Evolutionary conservation across 306 rosid genomes (phyloP).

Genomic region (Trifolium repens): DNA sequence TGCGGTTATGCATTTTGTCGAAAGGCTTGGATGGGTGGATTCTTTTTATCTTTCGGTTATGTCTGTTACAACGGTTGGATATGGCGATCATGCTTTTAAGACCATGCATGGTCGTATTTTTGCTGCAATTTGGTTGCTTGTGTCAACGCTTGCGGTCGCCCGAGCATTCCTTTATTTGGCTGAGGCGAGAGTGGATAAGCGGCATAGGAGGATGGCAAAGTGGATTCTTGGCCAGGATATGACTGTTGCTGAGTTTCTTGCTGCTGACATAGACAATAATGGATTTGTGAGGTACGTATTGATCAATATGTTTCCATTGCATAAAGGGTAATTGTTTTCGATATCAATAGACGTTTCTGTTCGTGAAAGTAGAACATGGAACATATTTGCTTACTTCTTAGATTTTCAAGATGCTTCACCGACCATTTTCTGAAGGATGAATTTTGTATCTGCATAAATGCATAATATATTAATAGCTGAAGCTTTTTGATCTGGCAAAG

Average conservation of each 20-base stretch:
- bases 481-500: not conserved
- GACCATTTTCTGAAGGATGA: not conserved
- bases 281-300: constrained; percentile 83
- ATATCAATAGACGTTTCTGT: not conserved
- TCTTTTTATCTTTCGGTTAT: constrained; percentile 94
- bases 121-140: constrained; percentile 93
- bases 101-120: constrained; percentile 81
- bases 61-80: constrained; percentile 97
- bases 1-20: constrained; percentile 81
- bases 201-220: constrained; percentile 93
- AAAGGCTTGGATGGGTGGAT: constrained; percentile 86
- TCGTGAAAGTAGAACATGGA: constrained; percentile 14
- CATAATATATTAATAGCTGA: constrained; percentile 1
- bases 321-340: not conserved
- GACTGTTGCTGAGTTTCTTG: constrained; percentile 92
- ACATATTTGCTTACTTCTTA: not conserved
- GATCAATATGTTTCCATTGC: constrained; percentile 12
- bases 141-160: constrained; percentile 92
- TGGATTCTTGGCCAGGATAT: constrained; percentile 97
- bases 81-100: constrained; percentile 82
- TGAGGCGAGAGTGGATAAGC: constrained; percentile 95
- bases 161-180: constrained; percentile 91
- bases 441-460: constrained; percentile 2
- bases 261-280: constrained; percentile 92
- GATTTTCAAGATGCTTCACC: not conserved